Evolutionary conservation across 73 alveolate species (phyloP), one percentile per base, ranked within the genome.

Genomic region (Symbiodinium pilosum): DNA sequence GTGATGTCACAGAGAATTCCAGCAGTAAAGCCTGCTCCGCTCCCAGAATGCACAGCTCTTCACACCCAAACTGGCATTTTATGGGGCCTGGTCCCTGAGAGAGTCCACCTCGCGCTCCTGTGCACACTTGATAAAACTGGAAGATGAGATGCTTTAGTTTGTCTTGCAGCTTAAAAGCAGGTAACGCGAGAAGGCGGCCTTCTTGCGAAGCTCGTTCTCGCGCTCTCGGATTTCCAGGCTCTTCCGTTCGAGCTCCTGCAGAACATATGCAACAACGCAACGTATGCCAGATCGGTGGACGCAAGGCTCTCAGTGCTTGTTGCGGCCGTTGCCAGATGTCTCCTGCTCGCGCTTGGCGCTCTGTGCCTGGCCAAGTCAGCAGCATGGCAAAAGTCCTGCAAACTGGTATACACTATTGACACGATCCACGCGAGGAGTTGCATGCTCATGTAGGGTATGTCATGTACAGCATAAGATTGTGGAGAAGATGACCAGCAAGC

Each of bases 241-340:
- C 93, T 43, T 43, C 93, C 9, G 41, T 32, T 84, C 93, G 75
- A 84, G 36, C 93, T 84, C 93, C 93, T 84, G 92, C 3, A 18
- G 47, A 26, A 34, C 75, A 56, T 24, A 21, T 54, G 71, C 71
- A 12, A n/a, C n/a, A n/a, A n/a, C 71, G 71, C 0, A 30, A 54
- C 71, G 32, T 21, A 30, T 54, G 64, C 24, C 64, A 47, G 64
- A 16, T 11, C 64, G 7, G n/a, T n/a, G n/a, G n/a, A n/a, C n/a
- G n/a, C 68, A 24, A 51, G 21, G 68, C 4, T 16, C 28, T 2
- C 4, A 24, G 4, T 24, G 68, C 68, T 16, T 16, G 28, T 47
- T 16, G 24, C 16, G 16, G 64, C 64, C 64, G 16, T 7, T 7
- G 64, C 64, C 21, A 16, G 12, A 51, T 9, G 36, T 18, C 38